These are phyloP conservation scores for Penicillium herquei DNA, from an alignment of 495 filamentous ascomycete genomes.

Conservation along the genomic window DNA sequence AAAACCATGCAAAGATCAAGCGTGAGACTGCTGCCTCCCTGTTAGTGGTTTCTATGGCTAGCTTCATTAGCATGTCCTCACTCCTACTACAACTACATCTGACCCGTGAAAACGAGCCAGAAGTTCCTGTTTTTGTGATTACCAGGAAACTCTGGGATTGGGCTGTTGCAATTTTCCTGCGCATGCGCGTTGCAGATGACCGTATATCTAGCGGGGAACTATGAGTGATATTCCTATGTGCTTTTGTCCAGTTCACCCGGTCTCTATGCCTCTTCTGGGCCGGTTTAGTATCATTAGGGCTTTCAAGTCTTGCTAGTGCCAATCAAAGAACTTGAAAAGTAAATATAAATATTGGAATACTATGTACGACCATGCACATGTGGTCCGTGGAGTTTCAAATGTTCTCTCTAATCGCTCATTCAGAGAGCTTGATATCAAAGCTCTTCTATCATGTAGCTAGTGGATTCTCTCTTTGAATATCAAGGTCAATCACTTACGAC, in stretches of 20 bases:
- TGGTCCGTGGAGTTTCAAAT: too few species aligned
- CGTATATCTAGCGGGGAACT: slow-evolving; percentile 19
- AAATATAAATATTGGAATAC: too few species aligned
- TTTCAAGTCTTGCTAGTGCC: too few species aligned
- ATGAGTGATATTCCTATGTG: slow-evolving; percentile 8
- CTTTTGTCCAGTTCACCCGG: background rate
- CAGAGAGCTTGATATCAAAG: too few species aligned
- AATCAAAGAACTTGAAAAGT: too few species aligned
- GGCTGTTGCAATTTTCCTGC: slow-evolving; percentile 39
- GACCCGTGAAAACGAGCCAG: slow-evolving; percentile 60
- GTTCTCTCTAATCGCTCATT: too few species aligned
- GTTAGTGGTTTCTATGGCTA: slow-evolving; percentile 70
- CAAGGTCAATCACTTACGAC: too few species aligned
- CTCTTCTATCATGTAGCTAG: background rate
- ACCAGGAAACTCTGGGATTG: slow-evolving; percentile 46
- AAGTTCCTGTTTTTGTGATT: slow-evolving; percentile 61
- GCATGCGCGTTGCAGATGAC: slow-evolving; percentile 41
- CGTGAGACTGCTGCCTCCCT: slow-evolving; percentile 79
- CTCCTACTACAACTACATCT: slow-evolving; percentile 68
- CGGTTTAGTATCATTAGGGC: too few species aligned
- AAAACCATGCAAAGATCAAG: slow-evolving; percentile 77
- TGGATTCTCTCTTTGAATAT: too few species aligned
- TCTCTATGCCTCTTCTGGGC: background rate
- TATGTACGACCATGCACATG: too few species aligned
- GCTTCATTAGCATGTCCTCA: slow-evolving; percentile 71